Base-by-base conservation (phyloP, 306 rosid species). In the Citrullus colocynthis region DNA sequence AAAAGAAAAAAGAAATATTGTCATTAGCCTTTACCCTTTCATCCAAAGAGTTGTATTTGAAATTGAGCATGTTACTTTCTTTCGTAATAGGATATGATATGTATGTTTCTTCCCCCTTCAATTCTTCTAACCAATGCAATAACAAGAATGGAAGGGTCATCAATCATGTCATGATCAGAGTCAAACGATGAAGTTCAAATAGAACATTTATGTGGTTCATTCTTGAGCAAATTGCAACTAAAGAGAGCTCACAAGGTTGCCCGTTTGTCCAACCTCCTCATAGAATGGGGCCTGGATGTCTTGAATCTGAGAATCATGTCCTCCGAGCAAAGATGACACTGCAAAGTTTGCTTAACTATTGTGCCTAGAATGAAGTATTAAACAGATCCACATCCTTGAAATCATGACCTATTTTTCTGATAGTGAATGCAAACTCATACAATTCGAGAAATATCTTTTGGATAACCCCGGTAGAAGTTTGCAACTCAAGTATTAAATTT, bases 401-500 rank as follows among this genome's bases (percentile, higher is more conserved):
- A 20, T 4, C 30, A 37, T 5, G 75, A 52, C 24, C 75, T 21
- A 7, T 21, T 69, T 45, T 69, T 44, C 56, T 71, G 21, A 55
- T 6, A 71, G 58, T 24, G 76, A 71, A 45, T 36, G 57, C 2
- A 66, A 41, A 21, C 51, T 67, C 74, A 6, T 21, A 44, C 57
- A n/a, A 13, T 70, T 21, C 21, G 75, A 70, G 18, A 70, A 18
- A 0, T 12, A 9, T 11, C 2, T 69, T 69, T 44, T 11, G 75
- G 56, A 15, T 0, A 67, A 42, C 36, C 49, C 9, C 6, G 18
- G 6, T 18, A 66, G 73, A 39, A 41, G 36, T 21, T 24, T 24
- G 62, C 6, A 49, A 32, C 34, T 32, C 60, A 32, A 36, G 52
- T 49, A 41, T 82, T 83, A 95, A 97, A 95, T 95, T 86, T 95